phyloP scores from a whole-genome alignment of 176 grass and related monocot genomes.

The Elaeis guineensis region DNA sequence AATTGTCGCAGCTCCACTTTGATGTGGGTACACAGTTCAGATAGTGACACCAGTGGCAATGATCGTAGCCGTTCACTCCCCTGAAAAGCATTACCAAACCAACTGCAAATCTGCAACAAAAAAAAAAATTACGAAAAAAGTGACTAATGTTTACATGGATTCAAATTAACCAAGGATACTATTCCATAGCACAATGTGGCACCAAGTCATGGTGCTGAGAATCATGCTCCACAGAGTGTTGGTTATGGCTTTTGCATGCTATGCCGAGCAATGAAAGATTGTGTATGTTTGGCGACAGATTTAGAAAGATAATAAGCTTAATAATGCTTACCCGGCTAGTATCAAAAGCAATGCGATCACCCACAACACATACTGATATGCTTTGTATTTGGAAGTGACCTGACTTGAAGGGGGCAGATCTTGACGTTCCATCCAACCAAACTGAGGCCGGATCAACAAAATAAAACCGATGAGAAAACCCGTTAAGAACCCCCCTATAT shows the following conservation, averaged over 20 bases:
- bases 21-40: constrained; percentile 91
- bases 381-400: constrained; percentile 71
- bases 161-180: too few species aligned
- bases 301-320: neutral
- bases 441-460: constrained; percentile 68
- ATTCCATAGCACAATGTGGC: too few species aligned
- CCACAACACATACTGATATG: constrained; percentile 86
- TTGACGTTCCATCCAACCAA: constrained; percentile 75
- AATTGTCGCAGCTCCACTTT: constrained; percentile 69
- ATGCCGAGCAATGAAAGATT: too few species aligned
- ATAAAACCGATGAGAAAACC: constrained; percentile 90
- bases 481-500: constrained; percentile 56
- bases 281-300: neutral
- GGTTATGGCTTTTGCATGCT: too few species aligned
- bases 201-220: too few species aligned
- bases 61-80: constrained; percentile 80
- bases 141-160: too few species aligned
- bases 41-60: constrained; percentile 95
- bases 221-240: too few species aligned
- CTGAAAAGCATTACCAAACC: constrained; percentile 84
- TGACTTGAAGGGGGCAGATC: constrained; percentile 72
- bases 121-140: neutral
- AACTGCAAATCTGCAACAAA: constrained; percentile 44
- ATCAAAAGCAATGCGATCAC: constrained; percentile 51
- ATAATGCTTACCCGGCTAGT: constrained; percentile 52